Evolutionary conservation across 2,329 filamentous ascomycete genomes (phyloP), one percentile per base, ranked within the genome.

Genomic region (Exserohilum turcica): DNA sequence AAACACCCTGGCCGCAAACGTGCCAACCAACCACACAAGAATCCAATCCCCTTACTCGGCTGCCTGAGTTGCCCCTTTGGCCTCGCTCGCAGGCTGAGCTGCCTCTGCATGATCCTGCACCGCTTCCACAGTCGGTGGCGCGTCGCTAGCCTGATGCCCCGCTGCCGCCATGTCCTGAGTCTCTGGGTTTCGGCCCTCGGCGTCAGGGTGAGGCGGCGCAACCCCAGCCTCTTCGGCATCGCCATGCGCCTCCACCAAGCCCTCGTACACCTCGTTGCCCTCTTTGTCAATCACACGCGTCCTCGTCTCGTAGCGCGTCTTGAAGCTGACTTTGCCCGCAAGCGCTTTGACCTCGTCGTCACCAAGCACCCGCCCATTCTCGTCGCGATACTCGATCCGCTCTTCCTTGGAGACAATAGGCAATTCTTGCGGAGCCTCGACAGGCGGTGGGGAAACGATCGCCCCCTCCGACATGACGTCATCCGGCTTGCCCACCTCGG

Each of bases 261-360:
- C 76, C 49, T 79, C 76, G 47, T 75, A 72, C n/a, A 96, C 76
- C 70, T 95, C 90, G 61, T 92, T 91, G 54, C 92, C 94, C 37
- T 86, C 74, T 46, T 84, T 84, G 74, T 96, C 91, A 35, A 96
- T 81, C 50, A 97, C 77, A 52, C 91, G 87, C 7, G 92, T 97
- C 60, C 90, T 85, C n/a, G 93, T 97, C 80, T 97, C 93, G 73
- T 97, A 97, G 63, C 88, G 89, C 10, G 94, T 97, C 78, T 95
- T 87, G 78, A 99, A 97, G 67, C 91, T 91, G 54, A 97, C 92
- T 76, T 96, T 95, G 67, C 93, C 94, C 74, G 93, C 85, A 28
- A 99, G 84, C 16, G 84, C 85, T 67, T 89, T 85, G 54, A 99
- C 92, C 72, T 96, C 85, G 68, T 92, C 89, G 48, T 89, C 86